Conservation (phyloP, 2,329 filamentous ascomycete genomes). For the Alternaria longipes region DNA sequence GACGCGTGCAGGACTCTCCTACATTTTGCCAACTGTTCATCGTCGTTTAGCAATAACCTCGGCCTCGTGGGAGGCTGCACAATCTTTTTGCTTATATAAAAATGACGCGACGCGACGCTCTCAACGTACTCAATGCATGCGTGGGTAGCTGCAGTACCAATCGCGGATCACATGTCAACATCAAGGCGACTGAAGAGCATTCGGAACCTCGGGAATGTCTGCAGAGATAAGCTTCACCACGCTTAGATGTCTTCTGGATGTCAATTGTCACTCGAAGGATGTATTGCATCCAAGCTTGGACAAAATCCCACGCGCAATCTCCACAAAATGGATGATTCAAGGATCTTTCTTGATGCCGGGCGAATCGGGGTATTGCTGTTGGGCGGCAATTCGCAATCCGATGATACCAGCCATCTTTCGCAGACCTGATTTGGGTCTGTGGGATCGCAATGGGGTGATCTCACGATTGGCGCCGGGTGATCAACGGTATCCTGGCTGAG, state of each 20-base stretch:
- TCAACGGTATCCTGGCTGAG: constrained; percentile 25
- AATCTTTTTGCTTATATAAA: not conserved
- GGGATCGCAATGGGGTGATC: constrained; percentile 13
- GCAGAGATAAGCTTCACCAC: not conserved
- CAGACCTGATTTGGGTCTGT: not conserved
- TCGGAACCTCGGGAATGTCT: not conserved
- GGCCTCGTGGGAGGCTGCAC: not conserved
- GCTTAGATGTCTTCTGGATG: constrained; percentile 1
- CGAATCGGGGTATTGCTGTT: constrained; percentile 8
- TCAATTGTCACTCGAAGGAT: not conserved
- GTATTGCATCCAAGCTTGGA: not conserved
- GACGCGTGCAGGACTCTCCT: not conserved
- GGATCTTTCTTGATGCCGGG: not conserved
- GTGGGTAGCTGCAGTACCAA: not conserved
- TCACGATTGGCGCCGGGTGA: constrained; percentile 24
- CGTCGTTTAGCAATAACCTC: not conserved
- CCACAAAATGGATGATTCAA: not conserved
- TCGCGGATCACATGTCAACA: not conserved
- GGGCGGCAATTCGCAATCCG: constrained; percentile 2
- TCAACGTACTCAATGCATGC: not conserved
- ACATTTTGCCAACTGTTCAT: not conserved
- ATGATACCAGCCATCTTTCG: constrained; percentile 13
- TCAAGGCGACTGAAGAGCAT: not conserved
- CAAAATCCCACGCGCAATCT: constrained; percentile 8
- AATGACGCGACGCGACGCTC: not conserved